Percentiles rank a stretch among this genome's conserved stretches.
Conservation (phyloP, 805 yeast species). For the Saccharomycopsis vini region DNA sequence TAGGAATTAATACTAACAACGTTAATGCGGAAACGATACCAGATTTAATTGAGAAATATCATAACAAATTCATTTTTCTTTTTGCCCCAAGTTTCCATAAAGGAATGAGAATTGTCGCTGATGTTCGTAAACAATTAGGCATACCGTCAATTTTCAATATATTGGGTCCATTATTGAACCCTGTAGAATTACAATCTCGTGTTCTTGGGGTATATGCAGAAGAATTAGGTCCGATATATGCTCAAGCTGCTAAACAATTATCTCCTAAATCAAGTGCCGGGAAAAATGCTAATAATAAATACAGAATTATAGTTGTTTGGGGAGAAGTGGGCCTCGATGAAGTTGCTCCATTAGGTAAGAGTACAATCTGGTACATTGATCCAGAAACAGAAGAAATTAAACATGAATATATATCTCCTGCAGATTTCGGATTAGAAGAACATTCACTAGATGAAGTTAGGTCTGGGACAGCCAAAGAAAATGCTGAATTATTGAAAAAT, state of each 20-base stretch:
- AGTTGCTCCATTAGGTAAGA: slow-evolving; percentile 79
- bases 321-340: slow-evolving; percentile 92
- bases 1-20: slow-evolving; percentile 77
- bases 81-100: slow-evolving; percentile 94
- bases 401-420: slow-evolving; percentile 47
- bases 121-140: slow-evolving; percentile 68
- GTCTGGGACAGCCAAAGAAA: slow-evolving; percentile 82
- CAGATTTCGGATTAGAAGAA: slow-evolving; percentile 72
- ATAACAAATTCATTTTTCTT: slow-evolving; percentile 47
- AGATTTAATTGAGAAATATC: slow-evolving; percentile 35
- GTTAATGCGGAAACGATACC: slow-evolving; percentile 56
- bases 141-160: slow-evolving; percentile 92
- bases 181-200: slow-evolving; percentile 71
- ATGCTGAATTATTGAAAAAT: slow-evolving; percentile 50
- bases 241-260: slow-evolving; percentile 64
- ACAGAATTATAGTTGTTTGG: slow-evolving; percentile 74
- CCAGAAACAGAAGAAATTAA: slow-evolving; percentile 34
- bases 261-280: slow-evolving; percentile 28
- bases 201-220: slow-evolving; percentile 86
- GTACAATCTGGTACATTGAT: slow-evolving; percentile 69
- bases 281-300: slow-evolving; percentile 11
- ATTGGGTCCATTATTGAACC: slow-evolving; percentile 89
- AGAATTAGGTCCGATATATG: slow-evolving; percentile 71
- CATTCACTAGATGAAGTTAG: slow-evolving; percentile 60
- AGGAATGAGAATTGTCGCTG: slow-evolving; percentile 79